Evolutionary conservation across 495 filamentous ascomycete species (phyloP), one percentile per base, ranked within the genome.

Genomic region (Penicillium arizonense): DNA sequence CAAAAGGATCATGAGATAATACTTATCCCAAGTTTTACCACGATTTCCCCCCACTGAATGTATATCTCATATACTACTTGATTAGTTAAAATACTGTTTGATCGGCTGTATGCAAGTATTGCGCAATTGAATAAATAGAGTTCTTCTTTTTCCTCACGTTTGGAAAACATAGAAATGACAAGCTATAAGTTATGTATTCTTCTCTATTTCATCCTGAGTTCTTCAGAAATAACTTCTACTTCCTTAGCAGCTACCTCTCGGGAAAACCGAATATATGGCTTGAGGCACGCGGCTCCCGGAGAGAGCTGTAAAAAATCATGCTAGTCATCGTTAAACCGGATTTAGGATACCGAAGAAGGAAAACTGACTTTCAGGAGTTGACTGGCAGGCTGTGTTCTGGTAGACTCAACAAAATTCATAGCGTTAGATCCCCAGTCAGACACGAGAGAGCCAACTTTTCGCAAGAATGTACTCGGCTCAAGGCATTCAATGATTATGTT

Each of bases 251-350:
- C 30, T 6, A 43, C 12, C 13, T 55, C 45, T 11, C 45, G n/a
- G 3, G 45, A 16, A 13, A 55, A 47, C 20, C 52, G 45, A 49
- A 55, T 49, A 41, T 49, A 55, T 18, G 45, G 45, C 14, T 50
- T 55, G 2, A 55, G 45, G 43, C 52, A 55, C 2, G 21, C 7
- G 3, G 39, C 16, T n/a, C 52, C 45, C 7, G 45, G 52, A 37
- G 52, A 55, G 3, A 55, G 38, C 8, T 55, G 24, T 14, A 55
- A 37, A 36, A 55, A 55, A n/a, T 55, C 45, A 38, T 55, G 37
- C 52, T 55, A 37, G 9, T 16, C 13, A 41, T 18, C 1, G 21
- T 38, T 28, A 36, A 18, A 18, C 18, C 18, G 18, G 32, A 23
- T 13, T 24, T 55, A 11, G 11, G n/a, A 33, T 9, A 34, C 4